Evolutionary conservation across 2,329 filamentous ascomycete genomes (phyloP), one percentile per base, ranked within the genome.

Genomic region (Epichloe coenophiala): DNA sequence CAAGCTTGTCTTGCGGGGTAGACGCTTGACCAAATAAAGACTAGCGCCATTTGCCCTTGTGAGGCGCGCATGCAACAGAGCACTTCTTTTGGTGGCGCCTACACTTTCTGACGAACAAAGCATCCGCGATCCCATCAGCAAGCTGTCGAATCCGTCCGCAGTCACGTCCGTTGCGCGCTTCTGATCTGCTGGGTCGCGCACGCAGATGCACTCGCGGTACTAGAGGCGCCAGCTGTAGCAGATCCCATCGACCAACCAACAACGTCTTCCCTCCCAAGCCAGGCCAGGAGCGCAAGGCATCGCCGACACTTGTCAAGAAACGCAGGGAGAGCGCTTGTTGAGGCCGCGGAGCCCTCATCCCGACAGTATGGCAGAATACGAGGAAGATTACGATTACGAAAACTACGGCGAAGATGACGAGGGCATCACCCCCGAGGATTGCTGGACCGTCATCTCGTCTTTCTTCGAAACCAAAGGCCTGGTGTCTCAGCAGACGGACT

Each of bases 401-500:
- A 79, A 81, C 56, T 85, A 84, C 60, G 80, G 77, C 53, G 81
- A 85, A 55, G 82, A 80, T 37, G 79, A 83, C 55, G 71, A 76
- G 53, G 74, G 74, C 59, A 95, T 97, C 71, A 95, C 90, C 27
- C 27, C 90, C 54, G 93, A 97, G 73, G 94, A 98, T 71, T 96
- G 89, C 74, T 98, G 94, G 93, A 86, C 86, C 57, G 91, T 97
- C 63, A 97, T 98, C 65, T 89, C 87, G 51, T 86, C 93, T 9
- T 97, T 96, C 74, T 98, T 98, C 71, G 88, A 96, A 60, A 80
- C 83, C 55, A 98, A 97, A 71, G 91, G 93, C 61, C 78, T 98
- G 35, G 93, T 95, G 21, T 95, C 93, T 15, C 91, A 98, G 70
- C 93, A 98, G 73, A 83, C 97, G 55, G 91, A 97, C 66, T 98